phyloP scores from a whole-genome alignment of 371 early-diverging fungal genomes.

The Rhizomucor pusillus region DNA sequence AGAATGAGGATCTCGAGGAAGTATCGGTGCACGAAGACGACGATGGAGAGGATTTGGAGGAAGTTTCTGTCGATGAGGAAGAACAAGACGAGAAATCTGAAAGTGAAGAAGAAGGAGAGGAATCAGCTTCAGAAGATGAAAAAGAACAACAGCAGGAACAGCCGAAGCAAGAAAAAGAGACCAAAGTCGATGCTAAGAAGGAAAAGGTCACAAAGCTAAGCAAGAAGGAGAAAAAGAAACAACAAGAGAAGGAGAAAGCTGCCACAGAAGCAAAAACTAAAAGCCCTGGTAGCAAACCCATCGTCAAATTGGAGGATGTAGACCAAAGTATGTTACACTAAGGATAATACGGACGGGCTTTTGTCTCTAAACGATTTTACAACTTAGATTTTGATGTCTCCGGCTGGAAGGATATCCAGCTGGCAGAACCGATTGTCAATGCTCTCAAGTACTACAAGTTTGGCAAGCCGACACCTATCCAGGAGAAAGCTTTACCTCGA shows the following conservation, averaged over 20 bases:
- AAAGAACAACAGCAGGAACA: conserved; percentile 20
- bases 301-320: conserved; percentile 36
- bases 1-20: conserved; percentile 6
- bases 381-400: conserved; percentile 50
- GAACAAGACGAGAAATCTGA: neutral
- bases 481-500: conserved; percentile 78
- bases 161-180: conserved; percentile 9
- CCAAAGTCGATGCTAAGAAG: conserved; percentile 20
- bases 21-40: neutral
- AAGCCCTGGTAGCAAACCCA: conserved; percentile 1
- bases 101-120: conserved; percentile 16
- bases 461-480: conserved; percentile 91
- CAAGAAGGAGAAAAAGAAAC: conserved; percentile 20
- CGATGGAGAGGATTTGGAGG: no score
- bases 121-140: conserved; percentile 17
- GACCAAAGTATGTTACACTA: conserved; percentile 28
- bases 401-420: conserved; percentile 53
- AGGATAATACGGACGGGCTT: no score
- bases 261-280: conserved; percentile 16
- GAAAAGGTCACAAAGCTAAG: conserved; percentile 15
- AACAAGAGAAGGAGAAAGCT: conserved; percentile 24
- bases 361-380: neutral
- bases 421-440: conserved; percentile 56
- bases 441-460: conserved; percentile 75
- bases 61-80: no score